Evolutionary conservation across 176 grass and related monocot species (phyloP).

Genomic region (Oryza nivara): DNA sequence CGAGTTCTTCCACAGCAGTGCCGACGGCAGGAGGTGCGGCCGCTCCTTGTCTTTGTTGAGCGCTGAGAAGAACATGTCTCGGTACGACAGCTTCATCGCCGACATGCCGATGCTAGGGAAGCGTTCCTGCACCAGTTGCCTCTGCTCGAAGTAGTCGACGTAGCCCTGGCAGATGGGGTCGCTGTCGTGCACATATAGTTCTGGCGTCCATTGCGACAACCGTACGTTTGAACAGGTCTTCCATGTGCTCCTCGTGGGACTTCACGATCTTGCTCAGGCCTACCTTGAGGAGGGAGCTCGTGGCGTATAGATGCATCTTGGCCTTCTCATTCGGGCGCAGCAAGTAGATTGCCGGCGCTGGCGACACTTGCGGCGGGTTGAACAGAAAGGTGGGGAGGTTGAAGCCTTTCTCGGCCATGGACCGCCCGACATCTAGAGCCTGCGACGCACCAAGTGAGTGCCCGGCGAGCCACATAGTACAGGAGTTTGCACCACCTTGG

Average conservation of each 20-base stretch:
- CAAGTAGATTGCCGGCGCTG: neutral
- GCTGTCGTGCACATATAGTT: slow-evolving; percentile 25
- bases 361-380: slow-evolving; percentile 16
- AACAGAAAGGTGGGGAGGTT: neutral
- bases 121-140: neutral
- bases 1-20: slow-evolving; percentile 28
- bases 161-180: slow-evolving; percentile 14
- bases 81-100: neutral
- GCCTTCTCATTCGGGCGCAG: neutral
- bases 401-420: neutral
- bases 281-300: neutral
- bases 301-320: neutral
- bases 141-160: slow-evolving; percentile 45
- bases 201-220: slow-evolving; percentile 1
- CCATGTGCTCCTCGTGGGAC: neutral
- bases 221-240: neutral
- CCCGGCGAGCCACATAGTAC: slow-evolving; percentile 10
- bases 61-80: slow-evolving; percentile 18
- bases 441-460: slow-evolving; percentile 41
- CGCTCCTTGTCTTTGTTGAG: neutral
- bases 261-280: neutral
- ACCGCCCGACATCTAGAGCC: slow-evolving; percentile 31
- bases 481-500: no score
- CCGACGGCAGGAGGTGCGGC: slow-evolving; percentile 18
- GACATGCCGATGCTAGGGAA: neutral